Evolutionary conservation across 257 asterid species (phyloP).

Genomic region (Fraxinus americana): DNA sequence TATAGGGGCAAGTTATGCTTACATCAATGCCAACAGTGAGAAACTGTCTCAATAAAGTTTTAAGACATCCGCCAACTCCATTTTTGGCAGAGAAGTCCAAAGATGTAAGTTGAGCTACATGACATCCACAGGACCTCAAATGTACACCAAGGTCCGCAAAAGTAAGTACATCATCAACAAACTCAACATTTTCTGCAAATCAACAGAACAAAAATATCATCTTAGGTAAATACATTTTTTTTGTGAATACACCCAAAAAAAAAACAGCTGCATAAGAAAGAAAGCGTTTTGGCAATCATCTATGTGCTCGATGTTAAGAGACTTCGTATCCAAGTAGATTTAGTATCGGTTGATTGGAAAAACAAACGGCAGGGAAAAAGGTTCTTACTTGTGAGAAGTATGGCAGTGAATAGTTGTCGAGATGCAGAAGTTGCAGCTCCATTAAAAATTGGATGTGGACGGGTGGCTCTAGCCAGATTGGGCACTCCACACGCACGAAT

Average conservation of each 20-base stretch:
- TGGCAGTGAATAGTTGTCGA: slow-evolving; percentile 65
- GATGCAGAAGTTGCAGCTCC: slow-evolving; percentile 40
- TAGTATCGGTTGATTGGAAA: not conserved
- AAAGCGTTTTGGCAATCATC: not conserved
- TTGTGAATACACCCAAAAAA: not conserved
- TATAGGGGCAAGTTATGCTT: slow-evolving; percentile 29
- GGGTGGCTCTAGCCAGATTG: slow-evolving; percentile 39
- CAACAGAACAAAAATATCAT: not conserved
- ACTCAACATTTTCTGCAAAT: slow-evolving; percentile 78
- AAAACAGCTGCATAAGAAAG: not conserved
- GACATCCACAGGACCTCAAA: slow-evolving; percentile 64
- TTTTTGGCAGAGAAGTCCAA: slow-evolving; percentile 70
- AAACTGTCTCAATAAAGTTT: slow-evolving; percentile 68
- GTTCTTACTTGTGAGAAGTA: slow-evolving; percentile 80
- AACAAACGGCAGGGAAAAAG: slow-evolving; percentile 11
- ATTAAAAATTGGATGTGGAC: slow-evolving; percentile 56
- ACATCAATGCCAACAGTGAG: slow-evolving; percentile 62
- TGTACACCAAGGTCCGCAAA: slow-evolving; percentile 72
- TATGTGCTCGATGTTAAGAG: slow-evolving; percentile 5
- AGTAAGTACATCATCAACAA: slow-evolving; percentile 79
- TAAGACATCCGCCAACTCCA: slow-evolving; percentile 87
- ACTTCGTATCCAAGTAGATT: not conserved
- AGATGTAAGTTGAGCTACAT: slow-evolving; percentile 78
- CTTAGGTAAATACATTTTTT: not conserved
- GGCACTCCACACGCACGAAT: slow-evolving; percentile 45